These are phyloP conservation scores for Rhizopogon vesiculosus DNA, from an alignment of 768 basidiomycete genomes.

Conservation along the genomic window DNA sequence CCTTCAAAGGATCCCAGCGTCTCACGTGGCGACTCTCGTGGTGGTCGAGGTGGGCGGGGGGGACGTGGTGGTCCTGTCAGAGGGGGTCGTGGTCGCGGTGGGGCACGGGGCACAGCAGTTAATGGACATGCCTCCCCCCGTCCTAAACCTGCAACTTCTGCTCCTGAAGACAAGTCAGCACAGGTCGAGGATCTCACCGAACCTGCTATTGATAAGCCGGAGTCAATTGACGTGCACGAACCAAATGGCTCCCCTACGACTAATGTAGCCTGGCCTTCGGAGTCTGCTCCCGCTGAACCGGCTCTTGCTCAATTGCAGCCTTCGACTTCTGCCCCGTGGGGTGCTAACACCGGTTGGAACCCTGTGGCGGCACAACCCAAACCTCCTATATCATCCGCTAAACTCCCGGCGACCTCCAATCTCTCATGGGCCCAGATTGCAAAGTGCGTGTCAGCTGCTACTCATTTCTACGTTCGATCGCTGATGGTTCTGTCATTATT, in stretches of 20 bases:
- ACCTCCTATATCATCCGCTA: constrained; percentile 29
- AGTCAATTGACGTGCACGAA: constrained; percentile 17
- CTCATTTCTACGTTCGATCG: not conserved
- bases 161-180: constrained; percentile 26
- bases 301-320: constrained; percentile 8
- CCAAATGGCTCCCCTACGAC: constrained; percentile 5
- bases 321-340: constrained; percentile 29
- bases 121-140: constrained; percentile 29
- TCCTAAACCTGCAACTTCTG: constrained; percentile 22
- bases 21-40: constrained; percentile 41
- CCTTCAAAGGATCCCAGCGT: constrained; percentile 41
- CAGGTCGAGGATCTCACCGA: constrained; percentile 17
- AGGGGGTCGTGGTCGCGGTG: constrained; percentile 37
- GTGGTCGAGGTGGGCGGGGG: constrained; percentile 50
- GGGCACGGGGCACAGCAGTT: constrained; percentile 30
- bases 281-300: constrained; percentile 10
- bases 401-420: constrained; percentile 69
- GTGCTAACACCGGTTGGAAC: constrained; percentile 32
- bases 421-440: constrained; percentile 86
- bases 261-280: constrained; percentile 5
- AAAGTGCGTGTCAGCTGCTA: constrained; percentile 39
- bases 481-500: constrained; percentile 1
- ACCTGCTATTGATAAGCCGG: constrained; percentile 10
- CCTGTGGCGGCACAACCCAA: constrained; percentile 16
- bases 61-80: constrained; percentile 57